Evolutionary conservation across 306 rosid genomes (phyloP).

Genomic region (Oxytropis ochrocephala): DNA sequence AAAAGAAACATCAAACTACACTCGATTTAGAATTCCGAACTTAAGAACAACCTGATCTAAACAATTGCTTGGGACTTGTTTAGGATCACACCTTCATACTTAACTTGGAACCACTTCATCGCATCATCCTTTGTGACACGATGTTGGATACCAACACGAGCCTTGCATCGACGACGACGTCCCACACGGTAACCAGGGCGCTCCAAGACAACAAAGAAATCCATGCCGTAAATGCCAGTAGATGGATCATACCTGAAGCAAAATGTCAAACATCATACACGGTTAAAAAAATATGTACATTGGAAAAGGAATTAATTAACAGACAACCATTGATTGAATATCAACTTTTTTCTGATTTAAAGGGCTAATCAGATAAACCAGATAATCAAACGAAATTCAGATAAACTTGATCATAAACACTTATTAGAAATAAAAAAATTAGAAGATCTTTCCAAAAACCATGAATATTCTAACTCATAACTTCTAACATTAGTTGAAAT

Average conservation of each 20-base stretch:
- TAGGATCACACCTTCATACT: slow-evolving; percentile 87
- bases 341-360: neutral
- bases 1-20: slow-evolving; percentile 16
- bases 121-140: slow-evolving; percentile 85
- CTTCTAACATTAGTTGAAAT: neutral
- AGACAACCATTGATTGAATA: neutral
- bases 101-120: slow-evolving; percentile 96
- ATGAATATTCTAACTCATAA: neutral
- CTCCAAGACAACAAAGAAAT: slow-evolving; percentile 74
- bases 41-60: neutral
- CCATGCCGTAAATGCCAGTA: slow-evolving; percentile 86
- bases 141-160: slow-evolving; percentile 79
- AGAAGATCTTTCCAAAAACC: neutral
- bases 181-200: slow-evolving; percentile 87
- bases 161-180: slow-evolving; percentile 68
- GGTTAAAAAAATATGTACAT: neutral
- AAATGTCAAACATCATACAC: neutral
- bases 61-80: slow-evolving; percentile 57
- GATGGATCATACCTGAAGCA: slow-evolving; percentile 77
- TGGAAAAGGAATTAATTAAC: neutral
- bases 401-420: neutral
- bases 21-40: neutral
- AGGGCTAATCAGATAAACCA: neutral
- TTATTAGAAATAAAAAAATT: neutral
- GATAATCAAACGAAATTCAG: neutral